Evolutionary conservation across 495 filamentous ascomycete species (phyloP).

Genomic region (Neurospora sp.): DNA sequence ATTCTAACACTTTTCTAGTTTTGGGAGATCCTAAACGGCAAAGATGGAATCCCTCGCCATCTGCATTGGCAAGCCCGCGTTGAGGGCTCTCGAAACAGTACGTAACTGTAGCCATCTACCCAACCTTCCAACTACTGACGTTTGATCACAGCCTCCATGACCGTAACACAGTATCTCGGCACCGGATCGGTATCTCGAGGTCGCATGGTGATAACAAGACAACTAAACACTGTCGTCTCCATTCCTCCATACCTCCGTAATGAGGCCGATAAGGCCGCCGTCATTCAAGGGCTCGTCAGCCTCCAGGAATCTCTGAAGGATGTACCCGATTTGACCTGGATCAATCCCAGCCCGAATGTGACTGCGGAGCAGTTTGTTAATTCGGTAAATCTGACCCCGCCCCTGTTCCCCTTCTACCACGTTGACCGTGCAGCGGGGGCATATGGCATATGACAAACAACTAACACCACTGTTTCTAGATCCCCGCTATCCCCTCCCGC

Average conservation of each 20-base stretch:
- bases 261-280: slow-evolving; percentile 34
- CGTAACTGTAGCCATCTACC: background rate
- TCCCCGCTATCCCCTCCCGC: slow-evolving; percentile 40
- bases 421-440: background rate
- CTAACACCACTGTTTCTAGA: slow-evolving; percentile 6
- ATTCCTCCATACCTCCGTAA: slow-evolving; percentile 41
- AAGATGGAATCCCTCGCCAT: slow-evolving; percentile 51
- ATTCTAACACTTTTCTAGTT: slow-evolving; percentile 14
- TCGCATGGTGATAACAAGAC: slow-evolving; percentile 46
- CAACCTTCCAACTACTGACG: background rate
- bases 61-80: slow-evolving; percentile 54
- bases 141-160: slow-evolving; percentile 35
- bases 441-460: background rate
- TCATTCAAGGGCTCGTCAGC: slow-evolving; percentile 47
- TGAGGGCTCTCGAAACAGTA: slow-evolving; percentile 35
- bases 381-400: slow-evolving; percentile 8
- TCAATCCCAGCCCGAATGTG: slow-evolving; percentile 40
- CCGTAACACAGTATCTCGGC: slow-evolving; percentile 54
- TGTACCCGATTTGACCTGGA: slow-evolving; percentile 42
- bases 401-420: background rate
- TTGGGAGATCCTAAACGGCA: slow-evolving; percentile 45
- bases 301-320: slow-evolving; percentile 42
- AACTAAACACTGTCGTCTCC: slow-evolving; percentile 43
- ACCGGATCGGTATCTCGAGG: slow-evolving; percentile 49
- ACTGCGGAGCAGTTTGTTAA: slow-evolving; percentile 46